Conservation (phyloP, 371 early-diverging fungal genomes). For the Actinomucor elegans region DNA sequence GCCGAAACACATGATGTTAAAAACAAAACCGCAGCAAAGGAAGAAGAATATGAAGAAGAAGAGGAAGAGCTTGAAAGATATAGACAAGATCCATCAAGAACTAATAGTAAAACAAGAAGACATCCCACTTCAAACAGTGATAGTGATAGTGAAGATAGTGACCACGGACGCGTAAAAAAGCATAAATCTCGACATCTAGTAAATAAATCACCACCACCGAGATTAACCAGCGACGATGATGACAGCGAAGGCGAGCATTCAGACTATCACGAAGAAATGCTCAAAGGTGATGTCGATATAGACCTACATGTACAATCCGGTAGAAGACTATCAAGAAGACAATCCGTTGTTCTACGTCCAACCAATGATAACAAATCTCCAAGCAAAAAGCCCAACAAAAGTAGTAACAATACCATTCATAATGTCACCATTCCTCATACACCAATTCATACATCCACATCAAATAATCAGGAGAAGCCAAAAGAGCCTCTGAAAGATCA, state of each 20-base stretch:
- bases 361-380: neutral
- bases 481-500: no score
- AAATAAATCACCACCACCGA: conserved; percentile 1
- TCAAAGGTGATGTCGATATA: conserved; percentile 36
- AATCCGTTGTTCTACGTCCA: no score
- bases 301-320: conserved; percentile 5
- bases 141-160: neutral
- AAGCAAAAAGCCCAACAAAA: neutral
- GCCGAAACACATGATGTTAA: conserved; percentile 9
- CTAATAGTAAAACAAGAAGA: conserved; percentile 10
- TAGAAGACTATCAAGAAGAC: conserved; percentile 11
- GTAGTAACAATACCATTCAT: neutral
- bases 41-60: neutral
- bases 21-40: neutral
- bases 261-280: conserved; percentile 63
- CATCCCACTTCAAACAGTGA: neutral
- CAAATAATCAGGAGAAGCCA: no score
- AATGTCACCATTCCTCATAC: neutral
- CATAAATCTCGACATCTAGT: neutral
- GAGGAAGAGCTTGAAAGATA: neutral
- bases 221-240: conserved; percentile 9
- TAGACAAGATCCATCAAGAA: neutral
- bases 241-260: conserved; percentile 52
- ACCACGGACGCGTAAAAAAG: neutral
- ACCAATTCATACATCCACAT: neutral